phyloP scores from a whole-genome alignment of 208 protist species.

The Leishmania tropica region DNA sequence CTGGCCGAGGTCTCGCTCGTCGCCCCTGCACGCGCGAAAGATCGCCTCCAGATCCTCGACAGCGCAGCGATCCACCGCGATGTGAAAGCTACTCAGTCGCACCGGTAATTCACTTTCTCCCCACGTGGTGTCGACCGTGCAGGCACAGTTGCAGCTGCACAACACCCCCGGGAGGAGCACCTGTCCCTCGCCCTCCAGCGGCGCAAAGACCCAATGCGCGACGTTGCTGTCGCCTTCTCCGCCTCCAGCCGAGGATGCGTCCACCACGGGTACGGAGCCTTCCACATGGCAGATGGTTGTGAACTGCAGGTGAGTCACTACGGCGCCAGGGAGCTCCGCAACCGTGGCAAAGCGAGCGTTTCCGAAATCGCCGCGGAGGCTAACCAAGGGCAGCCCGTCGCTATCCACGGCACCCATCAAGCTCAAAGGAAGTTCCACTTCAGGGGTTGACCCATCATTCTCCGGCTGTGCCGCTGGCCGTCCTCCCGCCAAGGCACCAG shows the following conservation, averaged over 20 bases:
- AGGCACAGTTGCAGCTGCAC: conserved; percentile 14
- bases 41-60: conserved; percentile 11
- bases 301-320: conserved; percentile 24
- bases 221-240: not conserved
- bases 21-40: conserved; percentile 7
- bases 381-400: conserved; percentile 23
- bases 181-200: conserved; percentile 19
- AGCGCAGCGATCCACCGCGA: conserved; percentile 9
- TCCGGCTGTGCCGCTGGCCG: not conserved
- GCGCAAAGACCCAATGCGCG: conserved; percentile 14
- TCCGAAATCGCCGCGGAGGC: conserved; percentile 22
- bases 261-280: not conserved
- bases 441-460: not conserved
- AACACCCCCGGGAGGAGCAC: conserved; percentile 16
- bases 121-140: conserved; percentile 5
- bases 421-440: conserved; percentile 18
- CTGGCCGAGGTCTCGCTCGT: not conserved
- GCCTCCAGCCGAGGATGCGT: not conserved
- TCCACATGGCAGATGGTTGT: conserved; percentile 20
- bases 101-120: not conserved
- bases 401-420: conserved; percentile 20
- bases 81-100: conserved; percentile 12
- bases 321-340: conserved; percentile 17
- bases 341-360: conserved; percentile 10
- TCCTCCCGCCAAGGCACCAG: not conserved